Conservation (phyloP, 805 yeast genomes). For the Vanderwaltozyma tropicalis region DNA sequence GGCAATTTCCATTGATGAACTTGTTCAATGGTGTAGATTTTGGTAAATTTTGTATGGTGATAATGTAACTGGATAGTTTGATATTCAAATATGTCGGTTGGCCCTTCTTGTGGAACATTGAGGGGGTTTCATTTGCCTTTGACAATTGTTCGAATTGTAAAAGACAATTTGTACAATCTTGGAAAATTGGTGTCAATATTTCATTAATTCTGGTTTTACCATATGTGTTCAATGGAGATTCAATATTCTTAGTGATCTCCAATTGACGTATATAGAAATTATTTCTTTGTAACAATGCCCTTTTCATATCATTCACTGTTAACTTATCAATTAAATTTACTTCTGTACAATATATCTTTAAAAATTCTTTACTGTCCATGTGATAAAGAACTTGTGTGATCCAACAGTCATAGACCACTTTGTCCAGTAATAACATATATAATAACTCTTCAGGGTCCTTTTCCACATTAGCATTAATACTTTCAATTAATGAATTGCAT, state of each 20-base stretch:
- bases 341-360: slow-evolving; percentile 14
- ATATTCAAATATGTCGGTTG: slow-evolving; percentile 23
- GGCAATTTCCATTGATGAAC: slow-evolving; percentile 6
- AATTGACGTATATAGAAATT: slow-evolving; percentile 32
- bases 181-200: slow-evolving; percentile 12
- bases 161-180: slow-evolving; percentile 16
- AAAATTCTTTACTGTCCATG: slow-evolving; percentile 10
- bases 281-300: slow-evolving; percentile 23
- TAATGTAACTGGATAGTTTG: slow-evolving; percentile 27
- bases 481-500: slow-evolving; percentile 29
- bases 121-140: background rate
- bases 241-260: slow-evolving; percentile 13
- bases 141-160: slow-evolving; percentile 12
- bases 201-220: slow-evolving; percentile 3
- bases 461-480: slow-evolving; percentile 27
- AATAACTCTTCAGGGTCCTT: slow-evolving; percentile 27
- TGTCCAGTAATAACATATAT: slow-evolving; percentile 36
- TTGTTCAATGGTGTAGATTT: slow-evolving; percentile 4
- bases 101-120: too few species aligned
- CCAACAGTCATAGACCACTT: slow-evolving; percentile 43
- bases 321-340: slow-evolving; percentile 5
- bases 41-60: slow-evolving; percentile 17
- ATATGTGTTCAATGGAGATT: background rate
- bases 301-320: slow-evolving; percentile 8
- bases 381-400: slow-evolving; percentile 26